Conservation (phyloP, 179 eudicot genomes). For the Patellifolia procumbens region DNA sequence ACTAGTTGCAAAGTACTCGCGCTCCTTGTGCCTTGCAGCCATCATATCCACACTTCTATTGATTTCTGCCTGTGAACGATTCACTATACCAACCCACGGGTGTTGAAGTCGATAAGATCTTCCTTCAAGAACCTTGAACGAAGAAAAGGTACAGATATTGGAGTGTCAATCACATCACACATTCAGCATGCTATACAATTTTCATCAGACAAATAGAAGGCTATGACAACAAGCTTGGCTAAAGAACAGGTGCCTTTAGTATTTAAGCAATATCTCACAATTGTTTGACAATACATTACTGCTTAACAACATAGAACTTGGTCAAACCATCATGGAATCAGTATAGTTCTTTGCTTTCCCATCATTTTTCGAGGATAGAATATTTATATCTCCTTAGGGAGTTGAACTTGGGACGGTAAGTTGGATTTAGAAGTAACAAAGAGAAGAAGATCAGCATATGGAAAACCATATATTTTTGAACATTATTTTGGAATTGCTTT, state of each 20-base stretch:
- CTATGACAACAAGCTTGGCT: background rate
- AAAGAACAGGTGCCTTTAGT: background rate
- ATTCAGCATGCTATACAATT: background rate
- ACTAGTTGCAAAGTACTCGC: constrained; percentile 82
- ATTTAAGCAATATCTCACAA: background rate
- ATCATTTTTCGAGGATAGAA: background rate
- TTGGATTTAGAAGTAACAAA: background rate
- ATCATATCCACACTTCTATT: constrained; percentile 82
- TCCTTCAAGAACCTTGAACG: constrained; percentile 88
- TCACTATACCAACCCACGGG: constrained; percentile 95
- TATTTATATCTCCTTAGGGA: background rate
- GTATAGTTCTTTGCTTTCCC: background rate
- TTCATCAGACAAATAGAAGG: background rate
- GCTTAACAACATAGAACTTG: background rate
- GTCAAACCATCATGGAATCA: background rate
- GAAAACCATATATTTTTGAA: background rate
- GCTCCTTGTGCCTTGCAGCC: constrained; percentile 76
- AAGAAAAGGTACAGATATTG: background rate
- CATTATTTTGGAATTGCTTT: background rate
- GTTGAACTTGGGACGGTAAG: background rate
- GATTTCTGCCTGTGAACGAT: constrained; percentile 93
- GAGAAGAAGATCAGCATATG: background rate
- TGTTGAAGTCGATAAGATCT: constrained; percentile 77
- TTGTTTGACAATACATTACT: background rate
- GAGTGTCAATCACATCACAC: background rate